Base-by-base conservation (phyloP, 106 monocot species). In the Platanthera guangdongensis region DNA sequence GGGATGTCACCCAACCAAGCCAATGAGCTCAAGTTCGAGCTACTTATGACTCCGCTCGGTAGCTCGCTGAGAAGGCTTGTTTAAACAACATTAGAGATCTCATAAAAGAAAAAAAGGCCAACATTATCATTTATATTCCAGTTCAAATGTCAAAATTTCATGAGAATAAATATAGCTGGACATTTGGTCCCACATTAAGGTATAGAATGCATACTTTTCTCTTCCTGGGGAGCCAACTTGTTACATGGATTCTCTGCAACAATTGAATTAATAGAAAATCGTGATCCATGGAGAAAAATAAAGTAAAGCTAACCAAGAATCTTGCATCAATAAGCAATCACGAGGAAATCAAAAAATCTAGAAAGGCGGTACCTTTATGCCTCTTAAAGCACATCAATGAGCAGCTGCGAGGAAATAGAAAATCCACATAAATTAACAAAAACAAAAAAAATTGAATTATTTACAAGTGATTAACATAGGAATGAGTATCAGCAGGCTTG, bases 351-450 rank as follows among this genome's bases (percentile, higher is more conserved):
- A 18, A 3, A 50, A 16, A 51, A 67, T 6, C 8, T 49, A 32
- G 30, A 50, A 59, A 8, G 8, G 52, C 4, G 4, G 49, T 84
- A 92, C 92, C 89, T 87, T 92, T 92, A 57, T 92, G 92, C 62
- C 75, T 92, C 76, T 87, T 89, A 73, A 87, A 92, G 78, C 92
- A 92, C 39, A 54, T 57, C 75, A 89, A 75, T 0, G 92, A 92
- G 74, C 92, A 92, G 79, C 92, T 92, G 92, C 86, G n/a, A 68
- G 74, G 59, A 25, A 79, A 51, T 8, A 15, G 46, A 47, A 70
- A 70, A 70, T 47, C 21, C 15, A 47, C 45, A 8, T 19, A 32
- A 13, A 73, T 21, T 10, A 76, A 47, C 28, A 55, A 39, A n/a
- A 39, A 2, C 3, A n/a, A 74, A 80, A 6, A 59, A 28, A 51